Conservation (phyloP, 495 filamentous ascomycete genomes). For the Penicillium fimorum region DNA sequence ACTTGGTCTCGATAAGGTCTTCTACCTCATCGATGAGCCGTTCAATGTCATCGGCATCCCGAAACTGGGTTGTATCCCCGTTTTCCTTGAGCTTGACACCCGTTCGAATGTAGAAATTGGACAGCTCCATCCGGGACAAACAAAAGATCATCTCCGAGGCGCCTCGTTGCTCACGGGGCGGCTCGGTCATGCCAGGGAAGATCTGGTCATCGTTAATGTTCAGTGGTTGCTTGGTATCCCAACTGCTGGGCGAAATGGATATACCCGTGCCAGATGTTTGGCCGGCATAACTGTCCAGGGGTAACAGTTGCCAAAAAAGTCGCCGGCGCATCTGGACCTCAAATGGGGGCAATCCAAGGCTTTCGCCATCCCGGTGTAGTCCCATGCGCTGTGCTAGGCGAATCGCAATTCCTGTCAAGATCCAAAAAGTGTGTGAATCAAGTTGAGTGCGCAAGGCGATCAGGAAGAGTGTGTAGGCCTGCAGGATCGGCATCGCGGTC, state of each 20-base stretch:
- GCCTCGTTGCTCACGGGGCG: slow-evolving; percentile 45
- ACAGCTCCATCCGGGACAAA: slow-evolving; percentile 56
- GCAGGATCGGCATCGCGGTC: slow-evolving; percentile 31
- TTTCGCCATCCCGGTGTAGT: slow-evolving; percentile 47
- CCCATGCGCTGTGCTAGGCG: slow-evolving; percentile 51
- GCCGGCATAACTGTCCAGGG: slow-evolving; percentile 37
- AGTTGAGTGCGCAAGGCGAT: slow-evolving; percentile 31
- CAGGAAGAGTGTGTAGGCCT: slow-evolving; percentile 33
- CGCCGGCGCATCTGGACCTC: slow-evolving; percentile 50
- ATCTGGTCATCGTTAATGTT: slow-evolving; percentile 59
- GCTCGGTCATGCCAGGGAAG: slow-evolving; percentile 33
- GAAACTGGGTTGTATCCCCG: slow-evolving; percentile 10
- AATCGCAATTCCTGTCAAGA: slow-evolving; percentile 43
- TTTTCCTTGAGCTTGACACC: slow-evolving; percentile 16
- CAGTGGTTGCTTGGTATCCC: slow-evolving; percentile 39
- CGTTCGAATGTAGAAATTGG: neutral
- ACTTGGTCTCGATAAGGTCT: slow-evolving; percentile 38
- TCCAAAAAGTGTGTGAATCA: slow-evolving; percentile 39
- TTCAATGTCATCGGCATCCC: slow-evolving; percentile 42
- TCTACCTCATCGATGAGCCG: slow-evolving; percentile 30
- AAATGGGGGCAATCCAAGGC: slow-evolving; percentile 42
- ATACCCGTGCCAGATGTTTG: slow-evolving; percentile 29
- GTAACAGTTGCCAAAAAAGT: slow-evolving; percentile 46
- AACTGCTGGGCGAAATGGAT: slow-evolving; percentile 19
- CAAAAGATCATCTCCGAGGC: slow-evolving; percentile 79